Evolutionary conservation across 2,329 filamentous ascomycete genomes (phyloP).

Genomic region (Didymella glomerata): DNA sequence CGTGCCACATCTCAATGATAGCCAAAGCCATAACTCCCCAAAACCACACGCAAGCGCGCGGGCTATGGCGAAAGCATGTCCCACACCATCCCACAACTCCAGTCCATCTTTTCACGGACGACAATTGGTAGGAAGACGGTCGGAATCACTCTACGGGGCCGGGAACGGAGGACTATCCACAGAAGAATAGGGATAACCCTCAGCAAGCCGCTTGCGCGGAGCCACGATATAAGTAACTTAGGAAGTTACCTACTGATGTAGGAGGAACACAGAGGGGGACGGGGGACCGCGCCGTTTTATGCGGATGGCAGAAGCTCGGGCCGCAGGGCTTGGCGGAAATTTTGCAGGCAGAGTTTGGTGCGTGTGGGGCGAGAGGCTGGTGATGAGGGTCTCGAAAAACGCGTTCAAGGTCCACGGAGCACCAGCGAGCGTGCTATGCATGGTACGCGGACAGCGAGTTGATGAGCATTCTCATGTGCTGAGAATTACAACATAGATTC

Average conservation of each 20-base stretch:
- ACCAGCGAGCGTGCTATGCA: not conserved
- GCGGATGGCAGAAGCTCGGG: not conserved
- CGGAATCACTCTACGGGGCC: constrained; percentile 52
- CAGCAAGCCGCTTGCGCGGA: constrained; percentile 54
- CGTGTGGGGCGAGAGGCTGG: constrained; percentile 3
- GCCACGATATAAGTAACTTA: constrained; percentile 49
- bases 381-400: not conserved
- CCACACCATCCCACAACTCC: constrained; percentile 55
- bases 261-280: constrained; percentile 35
- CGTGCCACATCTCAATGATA: constrained; percentile 16
- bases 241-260: constrained; percentile 47
- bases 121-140: constrained; percentile 52
- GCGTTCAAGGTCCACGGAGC: not conserved
- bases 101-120: constrained; percentile 54
- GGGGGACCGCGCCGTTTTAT: constrained; percentile 38
- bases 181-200: constrained; percentile 49
- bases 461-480: too few species aligned
- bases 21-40: not conserved
- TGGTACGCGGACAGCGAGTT: too few species aligned
- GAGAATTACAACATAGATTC: too few species aligned
- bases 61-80: constrained; percentile 34
- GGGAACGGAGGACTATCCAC: constrained; percentile 56
- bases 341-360: not conserved
- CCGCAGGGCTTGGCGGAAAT: constrained; percentile 9
- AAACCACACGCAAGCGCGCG: not conserved